Base-by-base conservation (phyloP, 495 filamentous ascomycete genomes). In the Haplographium delicatum region DNA sequence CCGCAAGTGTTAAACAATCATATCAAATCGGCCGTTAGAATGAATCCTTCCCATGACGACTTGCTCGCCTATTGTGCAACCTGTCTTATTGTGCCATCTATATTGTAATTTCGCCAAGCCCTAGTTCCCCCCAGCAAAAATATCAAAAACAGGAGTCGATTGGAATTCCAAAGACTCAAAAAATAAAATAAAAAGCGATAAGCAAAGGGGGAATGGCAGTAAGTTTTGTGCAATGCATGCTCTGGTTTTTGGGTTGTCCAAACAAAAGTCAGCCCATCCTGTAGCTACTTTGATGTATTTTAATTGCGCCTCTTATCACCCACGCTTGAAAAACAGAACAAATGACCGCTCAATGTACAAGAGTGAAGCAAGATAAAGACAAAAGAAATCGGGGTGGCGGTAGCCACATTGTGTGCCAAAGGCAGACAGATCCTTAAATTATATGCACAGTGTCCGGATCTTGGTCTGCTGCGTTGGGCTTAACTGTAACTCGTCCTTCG, bases 401-500 rank as follows among this genome's bases (percentile, higher is more conserved):
- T 52, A 28, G 45, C 48, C 28, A 50, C 48, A 11, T 19, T 22
- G 35, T 49, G 23, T 30, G 35, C 41, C 13, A 13, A 31, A 31
- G 13, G 30, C 39, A 24, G 20, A 15, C 10, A 19, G 35, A 39
- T 39, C 35, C 35, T 41, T 5, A 24, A n/a, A 42, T 51, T 47
- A 57, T 50, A 47, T 54, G 58, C 19, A 53, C 50, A 47, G 34
- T 25, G 34, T 61, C 58, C 0, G 58, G 58, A 38, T 61, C 54
- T 26, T 58, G 54, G 45, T 55, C 54, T 2, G 72, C 74, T 4
- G 75, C 65, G 43, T 58, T 57, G 15, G 59, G 59, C 50, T 75
- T 73, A 41, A 80, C 72, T 1, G 61, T 64, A 4, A 69, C 71
- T 58, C 72, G 72, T 10, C 74, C 75, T 6, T 67, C 68, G 22